Conservation (phyloP, 345 rosid genomes). For the Lenwebbia sp. region DNA sequence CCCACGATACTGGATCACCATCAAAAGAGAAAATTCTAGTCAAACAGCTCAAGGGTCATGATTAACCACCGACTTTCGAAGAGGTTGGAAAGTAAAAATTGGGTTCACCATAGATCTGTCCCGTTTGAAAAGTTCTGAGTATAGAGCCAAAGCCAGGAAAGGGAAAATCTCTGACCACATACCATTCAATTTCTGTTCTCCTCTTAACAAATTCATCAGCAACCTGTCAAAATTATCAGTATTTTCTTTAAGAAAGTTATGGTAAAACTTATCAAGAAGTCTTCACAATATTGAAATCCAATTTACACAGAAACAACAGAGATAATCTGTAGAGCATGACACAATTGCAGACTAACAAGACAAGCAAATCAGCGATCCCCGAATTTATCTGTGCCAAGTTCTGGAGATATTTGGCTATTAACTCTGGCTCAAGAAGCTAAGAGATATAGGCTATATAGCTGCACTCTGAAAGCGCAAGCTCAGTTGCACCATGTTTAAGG, state of each 20-base stretch:
- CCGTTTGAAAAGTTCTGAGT: not conserved
- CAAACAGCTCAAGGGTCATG: not conserved
- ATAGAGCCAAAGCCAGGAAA: not conserved
- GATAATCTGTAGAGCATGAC: not conserved
- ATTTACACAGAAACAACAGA: not conserved
- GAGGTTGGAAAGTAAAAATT: not conserved
- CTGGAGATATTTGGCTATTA: not conserved
- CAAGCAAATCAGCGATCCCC: not conserved
- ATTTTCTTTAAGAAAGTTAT: not conserved
- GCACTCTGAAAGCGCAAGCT: not conserved
- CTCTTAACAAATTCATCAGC: slow-evolving; percentile 63
- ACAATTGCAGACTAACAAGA: not conserved
- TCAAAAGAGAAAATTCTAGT: not conserved
- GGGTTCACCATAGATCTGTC: not conserved
- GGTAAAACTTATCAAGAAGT: not conserved
- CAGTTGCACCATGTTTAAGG: not conserved
- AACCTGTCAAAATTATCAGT: slow-evolving; percentile 24
- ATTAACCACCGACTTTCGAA: not conserved
- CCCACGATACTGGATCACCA: not conserved
- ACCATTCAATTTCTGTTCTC: slow-evolving; percentile 59
- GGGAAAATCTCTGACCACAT: not conserved
- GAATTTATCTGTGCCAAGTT: not conserved
- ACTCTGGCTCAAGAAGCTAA: not conserved
- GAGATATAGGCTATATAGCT: not conserved
- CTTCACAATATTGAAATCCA: not conserved